phyloP scores from a whole-genome alignment of 2,329 filamentous ascomycete genomes.

The Penicillium sp. region DNA sequence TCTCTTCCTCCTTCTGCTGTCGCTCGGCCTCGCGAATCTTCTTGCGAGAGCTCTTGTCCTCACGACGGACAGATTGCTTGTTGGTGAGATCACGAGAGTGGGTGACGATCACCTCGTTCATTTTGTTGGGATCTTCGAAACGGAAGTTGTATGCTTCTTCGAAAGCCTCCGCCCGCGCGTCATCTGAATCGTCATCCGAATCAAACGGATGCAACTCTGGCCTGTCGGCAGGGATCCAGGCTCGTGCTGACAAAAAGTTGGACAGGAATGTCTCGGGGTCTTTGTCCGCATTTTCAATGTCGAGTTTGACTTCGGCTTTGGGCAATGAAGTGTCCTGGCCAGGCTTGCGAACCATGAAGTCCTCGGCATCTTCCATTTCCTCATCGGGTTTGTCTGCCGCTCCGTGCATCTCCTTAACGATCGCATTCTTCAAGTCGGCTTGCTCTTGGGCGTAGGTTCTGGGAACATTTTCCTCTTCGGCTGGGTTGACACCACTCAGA shows the following conservation, averaged over 20 bases:
- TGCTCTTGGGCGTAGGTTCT: conserved; percentile 87
- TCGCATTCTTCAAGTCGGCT: conserved; percentile 71
- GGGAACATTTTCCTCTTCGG: conserved; percentile 52
- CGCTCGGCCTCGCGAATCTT: conserved; percentile 76
- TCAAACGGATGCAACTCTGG: conserved; percentile 78
- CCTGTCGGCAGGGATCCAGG: conserved; percentile 73
- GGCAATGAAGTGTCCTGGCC: conserved; percentile 38
- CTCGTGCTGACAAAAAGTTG: conserved; percentile 88
- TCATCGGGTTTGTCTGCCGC: conserved; percentile 51
- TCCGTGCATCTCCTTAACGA: conserved; percentile 78
- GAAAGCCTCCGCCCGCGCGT: conserved; percentile 75
- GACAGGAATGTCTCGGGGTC: conserved; percentile 91
- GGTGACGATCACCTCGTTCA: conserved; percentile 82
- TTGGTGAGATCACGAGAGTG: conserved; percentile 85
- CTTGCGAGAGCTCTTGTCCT: conserved; percentile 74
- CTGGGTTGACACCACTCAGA: conserved; percentile 67
- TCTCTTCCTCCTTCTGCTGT: conserved; percentile 74
- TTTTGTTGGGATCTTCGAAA: conserved; percentile 86
- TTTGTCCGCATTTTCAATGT: conserved; percentile 75
- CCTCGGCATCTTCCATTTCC: conserved; percentile 60
- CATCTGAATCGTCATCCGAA: conserved; percentile 81
- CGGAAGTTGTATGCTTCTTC: conserved; percentile 94
- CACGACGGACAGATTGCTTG: conserved; percentile 79
- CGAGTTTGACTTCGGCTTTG: conserved; percentile 56
- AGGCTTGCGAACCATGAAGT: conserved; percentile 73